phyloP scores from a whole-genome alignment of 208 protist genomes.

The Strigomonas galati region DNA sequence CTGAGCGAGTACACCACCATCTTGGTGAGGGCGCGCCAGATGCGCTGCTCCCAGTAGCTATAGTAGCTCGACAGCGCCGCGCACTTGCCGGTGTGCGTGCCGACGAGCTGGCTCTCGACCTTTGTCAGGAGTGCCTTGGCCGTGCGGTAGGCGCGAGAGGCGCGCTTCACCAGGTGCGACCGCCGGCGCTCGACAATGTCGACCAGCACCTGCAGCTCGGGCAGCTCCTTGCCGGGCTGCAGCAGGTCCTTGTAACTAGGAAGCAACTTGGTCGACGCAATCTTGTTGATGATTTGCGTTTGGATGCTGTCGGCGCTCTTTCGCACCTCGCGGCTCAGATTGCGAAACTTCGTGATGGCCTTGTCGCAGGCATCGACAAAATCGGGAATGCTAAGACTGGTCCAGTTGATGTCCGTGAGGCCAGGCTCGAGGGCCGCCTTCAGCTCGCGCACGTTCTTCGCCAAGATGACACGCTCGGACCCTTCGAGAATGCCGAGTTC shows the following conservation, averaged over 20 bases:
- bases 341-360: conserved; percentile 96
- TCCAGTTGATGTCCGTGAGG: conserved; percentile 97
- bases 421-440: conserved; percentile 91
- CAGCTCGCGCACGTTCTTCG: conserved; percentile 86
- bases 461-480: conserved; percentile 91
- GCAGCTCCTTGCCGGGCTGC: conserved; percentile 79
- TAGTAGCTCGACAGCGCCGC: conserved; percentile 93
- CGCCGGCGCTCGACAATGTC: conserved; percentile 90
- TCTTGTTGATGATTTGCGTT: conserved; percentile 90
- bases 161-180: conserved; percentile 70
- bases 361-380: conserved; percentile 92
- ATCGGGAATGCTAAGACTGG: conserved; percentile 96
- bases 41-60: conserved; percentile 94
- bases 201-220: conserved; percentile 91
- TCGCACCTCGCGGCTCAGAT: conserved; percentile 94
- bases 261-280: conserved; percentile 81
- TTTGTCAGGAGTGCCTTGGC: conserved; percentile 95
- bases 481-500: conserved; percentile 81
- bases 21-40: conserved; percentile 91
- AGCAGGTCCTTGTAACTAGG: conserved; percentile 75
- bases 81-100: conserved; percentile 91
- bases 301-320: conserved; percentile 95
- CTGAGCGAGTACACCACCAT: conserved; percentile 90
- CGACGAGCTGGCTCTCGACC: conserved; percentile 93
- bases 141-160: conserved; percentile 92